phyloP scores from a whole-genome alignment of 768 basidiomycete genomes.

The Suillus subalutaceus region DNA sequence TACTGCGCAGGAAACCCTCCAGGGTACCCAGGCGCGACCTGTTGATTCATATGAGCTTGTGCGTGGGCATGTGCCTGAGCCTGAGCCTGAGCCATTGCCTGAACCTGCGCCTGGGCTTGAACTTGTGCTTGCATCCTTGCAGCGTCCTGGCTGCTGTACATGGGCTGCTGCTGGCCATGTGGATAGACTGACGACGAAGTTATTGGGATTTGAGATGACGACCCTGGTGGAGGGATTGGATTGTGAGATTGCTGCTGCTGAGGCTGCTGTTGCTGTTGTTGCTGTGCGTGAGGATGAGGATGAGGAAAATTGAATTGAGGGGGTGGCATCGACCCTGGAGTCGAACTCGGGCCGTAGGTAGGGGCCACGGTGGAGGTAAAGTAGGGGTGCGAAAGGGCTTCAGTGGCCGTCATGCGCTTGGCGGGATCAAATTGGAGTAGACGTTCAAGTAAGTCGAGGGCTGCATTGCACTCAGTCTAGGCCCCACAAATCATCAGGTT shows the following conservation, averaged over 20 bases:
- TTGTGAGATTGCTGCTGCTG: slow-evolving; percentile 40
- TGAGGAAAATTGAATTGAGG: slow-evolving; percentile 72
- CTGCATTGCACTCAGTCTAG: slow-evolving; percentile 35
- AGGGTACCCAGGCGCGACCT: slow-evolving; percentile 30
- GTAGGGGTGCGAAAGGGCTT: slow-evolving; percentile 92
- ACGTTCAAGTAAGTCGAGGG: slow-evolving; percentile 91
- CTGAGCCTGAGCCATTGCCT: slow-evolving; percentile 46
- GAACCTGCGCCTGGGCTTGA: slow-evolving; percentile 43
- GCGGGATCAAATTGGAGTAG: slow-evolving; percentile 96
- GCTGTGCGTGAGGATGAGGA: slow-evolving; percentile 52
- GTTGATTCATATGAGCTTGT: slow-evolving; percentile 30
- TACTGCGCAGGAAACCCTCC: slow-evolving; percentile 35
- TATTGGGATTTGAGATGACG: slow-evolving; percentile 11
- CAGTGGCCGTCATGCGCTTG: slow-evolving; percentile 87
- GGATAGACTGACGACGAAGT: slow-evolving; percentile 21
- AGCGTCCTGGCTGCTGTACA: slow-evolving; percentile 36
- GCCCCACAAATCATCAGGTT: slow-evolving; percentile 5
- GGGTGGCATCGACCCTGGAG: slow-evolving; percentile 64
- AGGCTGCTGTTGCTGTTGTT: slow-evolving; percentile 52
- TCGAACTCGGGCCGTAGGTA: slow-evolving; percentile 35
- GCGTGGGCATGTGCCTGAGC: slow-evolving; percentile 22
- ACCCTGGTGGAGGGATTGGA: slow-evolving; percentile 37
- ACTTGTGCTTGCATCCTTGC: slow-evolving; percentile 46
- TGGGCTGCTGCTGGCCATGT: slow-evolving; percentile 36
- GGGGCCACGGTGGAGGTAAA: slow-evolving; percentile 60